These are phyloP conservation scores for Geranium brycei DNA, from an alignment of 345 rosid species.

Conservation along the genomic window DNA sequence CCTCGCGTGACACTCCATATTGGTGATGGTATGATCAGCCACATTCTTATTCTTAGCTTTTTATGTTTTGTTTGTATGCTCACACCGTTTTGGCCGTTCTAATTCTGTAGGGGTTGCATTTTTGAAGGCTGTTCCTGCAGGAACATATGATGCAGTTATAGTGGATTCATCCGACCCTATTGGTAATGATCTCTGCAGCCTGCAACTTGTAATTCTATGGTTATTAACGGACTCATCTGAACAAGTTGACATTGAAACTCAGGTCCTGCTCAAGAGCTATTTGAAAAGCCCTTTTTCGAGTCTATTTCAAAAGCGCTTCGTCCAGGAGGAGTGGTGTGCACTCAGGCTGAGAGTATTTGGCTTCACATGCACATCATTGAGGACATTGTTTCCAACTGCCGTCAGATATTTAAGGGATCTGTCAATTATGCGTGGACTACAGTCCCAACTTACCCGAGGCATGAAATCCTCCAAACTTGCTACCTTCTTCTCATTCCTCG, in stretches of 20 bases:
- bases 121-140: constrained; percentile 59
- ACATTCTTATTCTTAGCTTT: background rate
- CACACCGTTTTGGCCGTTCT: background rate
- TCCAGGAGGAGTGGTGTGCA: constrained; percentile 90
- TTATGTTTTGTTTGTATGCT: background rate
- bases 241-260: background rate
- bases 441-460: constrained; percentile 96
- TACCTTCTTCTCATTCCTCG: background rate
- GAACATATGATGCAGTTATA: constrained; percentile 81
- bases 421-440: constrained; percentile 97
- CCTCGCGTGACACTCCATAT: constrained; percentile 73
- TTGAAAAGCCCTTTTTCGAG: constrained; percentile 86
- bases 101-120: constrained; percentile 66
- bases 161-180: constrained; percentile 96
- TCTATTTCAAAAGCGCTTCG: constrained; percentile 82
- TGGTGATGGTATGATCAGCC: constrained; percentile 61
- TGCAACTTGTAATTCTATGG: background rate
- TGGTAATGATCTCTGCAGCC: constrained; percentile 24
- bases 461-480: constrained; percentile 2
- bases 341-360: constrained; percentile 97
- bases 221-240: background rate
- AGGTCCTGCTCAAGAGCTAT: constrained; percentile 97
- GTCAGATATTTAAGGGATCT: constrained; percentile 80
- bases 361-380: constrained; percentile 97
- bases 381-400: constrained; percentile 78